Evolutionary conservation across 2,329 filamentous ascomycete species (phyloP).

Genomic region (Claviceps quebecensis): DNA sequence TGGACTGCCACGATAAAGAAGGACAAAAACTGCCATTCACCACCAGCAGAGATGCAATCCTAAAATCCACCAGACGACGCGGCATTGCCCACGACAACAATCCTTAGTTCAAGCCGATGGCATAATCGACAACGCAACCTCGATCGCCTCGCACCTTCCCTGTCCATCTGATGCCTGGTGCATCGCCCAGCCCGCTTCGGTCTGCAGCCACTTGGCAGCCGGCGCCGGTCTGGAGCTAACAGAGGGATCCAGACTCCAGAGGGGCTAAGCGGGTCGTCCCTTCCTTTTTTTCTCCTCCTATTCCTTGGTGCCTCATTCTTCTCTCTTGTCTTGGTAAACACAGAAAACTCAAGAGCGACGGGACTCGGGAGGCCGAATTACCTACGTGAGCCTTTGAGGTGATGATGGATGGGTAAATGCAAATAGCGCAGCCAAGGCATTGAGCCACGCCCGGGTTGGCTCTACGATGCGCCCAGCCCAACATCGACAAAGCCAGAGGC

Average conservation of each 20-base stretch:
- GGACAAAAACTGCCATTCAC: too few relatives aligned
- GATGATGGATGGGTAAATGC: neutral
- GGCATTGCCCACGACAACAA: neutral
- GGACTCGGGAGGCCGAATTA: neutral
- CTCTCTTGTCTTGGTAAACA: neutral
- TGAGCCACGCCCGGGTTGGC: neutral
- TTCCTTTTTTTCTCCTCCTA: neutral
- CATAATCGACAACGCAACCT: neutral
- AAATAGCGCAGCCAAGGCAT: neutral
- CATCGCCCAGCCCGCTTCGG: neutral
- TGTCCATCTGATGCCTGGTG: neutral
- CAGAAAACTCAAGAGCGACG: neutral
- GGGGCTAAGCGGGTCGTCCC: conserved; percentile 4
- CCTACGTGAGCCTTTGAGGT: neutral
- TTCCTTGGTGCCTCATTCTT: neutral
- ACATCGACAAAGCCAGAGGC: neutral
- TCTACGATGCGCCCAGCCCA: neutral
- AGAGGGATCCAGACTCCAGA: neutral
- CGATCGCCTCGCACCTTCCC: neutral
- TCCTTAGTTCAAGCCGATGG: neutral
- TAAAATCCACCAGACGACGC: too few relatives aligned
- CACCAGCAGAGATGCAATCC: too few relatives aligned
- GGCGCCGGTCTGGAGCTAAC: neutral
- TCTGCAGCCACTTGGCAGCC: neutral
- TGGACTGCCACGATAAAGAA: too few relatives aligned